Conservation (phyloP, 2,329 filamentous ascomycete species). For the Diaporthe aspalathi region DNA sequence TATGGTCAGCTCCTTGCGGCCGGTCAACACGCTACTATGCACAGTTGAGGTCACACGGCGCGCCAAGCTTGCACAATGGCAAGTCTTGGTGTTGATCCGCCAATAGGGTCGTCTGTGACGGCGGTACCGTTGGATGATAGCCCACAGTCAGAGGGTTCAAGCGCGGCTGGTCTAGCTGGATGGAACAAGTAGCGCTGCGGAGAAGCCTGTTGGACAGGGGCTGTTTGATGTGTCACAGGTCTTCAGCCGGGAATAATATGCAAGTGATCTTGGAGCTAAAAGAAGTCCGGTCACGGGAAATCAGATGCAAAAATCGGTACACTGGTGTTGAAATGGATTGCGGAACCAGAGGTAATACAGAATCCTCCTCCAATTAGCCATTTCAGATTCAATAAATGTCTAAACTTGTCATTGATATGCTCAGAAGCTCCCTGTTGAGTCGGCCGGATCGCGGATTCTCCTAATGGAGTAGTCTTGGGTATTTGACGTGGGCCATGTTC, state of each 20-base stretch:
- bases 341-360: too few species aligned
- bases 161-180: slow-evolving; percentile 9
- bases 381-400: too few species aligned
- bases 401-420: neutral
- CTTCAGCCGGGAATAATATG: slow-evolving; percentile 8
- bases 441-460: too few species aligned
- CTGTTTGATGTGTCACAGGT: neutral
- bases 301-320: neutral
- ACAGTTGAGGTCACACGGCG: slow-evolving; percentile 3
- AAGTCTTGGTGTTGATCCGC: slow-evolving; percentile 20
- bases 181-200: slow-evolving; percentile 20
- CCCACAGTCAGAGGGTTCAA: slow-evolving; percentile 9
- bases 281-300: neutral
- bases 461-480: neutral
- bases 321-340: neutral
- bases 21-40: slow-evolving; percentile 6
- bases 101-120: slow-evolving; percentile 4
- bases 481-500: neutral
- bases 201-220: slow-evolving; percentile 18
- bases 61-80: slow-evolving; percentile 16
- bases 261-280: neutral
- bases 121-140: slow-evolving; percentile 11
- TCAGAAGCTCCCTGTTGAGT: neutral
- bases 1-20: neutral
- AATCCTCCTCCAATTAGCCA: accelerated